Conservation (phyloP, 208 protist species). For the Blechomonas ayalai region DNA sequence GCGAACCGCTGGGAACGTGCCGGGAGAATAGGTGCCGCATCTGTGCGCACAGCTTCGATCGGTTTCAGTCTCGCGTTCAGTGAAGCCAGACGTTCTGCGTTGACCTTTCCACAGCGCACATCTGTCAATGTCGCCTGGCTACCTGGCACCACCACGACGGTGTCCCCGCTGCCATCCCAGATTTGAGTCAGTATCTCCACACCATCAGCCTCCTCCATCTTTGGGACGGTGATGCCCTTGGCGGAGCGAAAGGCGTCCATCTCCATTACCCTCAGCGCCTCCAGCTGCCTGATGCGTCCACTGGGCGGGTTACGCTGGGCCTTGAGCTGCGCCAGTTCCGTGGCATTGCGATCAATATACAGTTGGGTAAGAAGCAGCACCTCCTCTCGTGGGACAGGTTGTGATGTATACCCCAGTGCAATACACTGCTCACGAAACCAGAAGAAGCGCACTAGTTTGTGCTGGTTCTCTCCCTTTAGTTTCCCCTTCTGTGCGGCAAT, state of each 20-base stretch:
- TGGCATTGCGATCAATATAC: conserved; percentile 59
- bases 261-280: conserved; percentile 44
- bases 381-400: conserved; percentile 27
- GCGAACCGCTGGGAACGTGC: conserved; percentile 30
- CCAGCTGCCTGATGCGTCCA: conserved; percentile 63
- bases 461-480: conserved; percentile 23
- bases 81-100: conserved; percentile 12
- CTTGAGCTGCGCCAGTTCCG: conserved; percentile 42
- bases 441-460: conserved; percentile 39
- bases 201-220: conserved; percentile 34
- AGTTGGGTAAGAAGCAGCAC: conserved; percentile 31
- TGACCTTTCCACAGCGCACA: neutral
- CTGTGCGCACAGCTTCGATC: conserved; percentile 45
- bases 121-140: conserved; percentile 2
- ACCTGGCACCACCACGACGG: conserved; percentile 20
- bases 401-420: conserved; percentile 23
- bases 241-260: conserved; percentile 37
- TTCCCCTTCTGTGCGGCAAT: conserved; percentile 25
- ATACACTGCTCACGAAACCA: conserved; percentile 78
- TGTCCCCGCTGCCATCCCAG: conserved; percentile 66
- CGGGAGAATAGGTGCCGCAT: conserved; percentile 22
- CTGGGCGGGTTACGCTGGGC: conserved; percentile 38
- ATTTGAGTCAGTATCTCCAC: conserved; percentile 60
- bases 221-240: conserved; percentile 52
- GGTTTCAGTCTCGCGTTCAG: conserved; percentile 23